phyloP scores from a whole-genome alignment of 2,329 filamentous ascomycete genomes.

The Scytalidium sp. region DNA sequence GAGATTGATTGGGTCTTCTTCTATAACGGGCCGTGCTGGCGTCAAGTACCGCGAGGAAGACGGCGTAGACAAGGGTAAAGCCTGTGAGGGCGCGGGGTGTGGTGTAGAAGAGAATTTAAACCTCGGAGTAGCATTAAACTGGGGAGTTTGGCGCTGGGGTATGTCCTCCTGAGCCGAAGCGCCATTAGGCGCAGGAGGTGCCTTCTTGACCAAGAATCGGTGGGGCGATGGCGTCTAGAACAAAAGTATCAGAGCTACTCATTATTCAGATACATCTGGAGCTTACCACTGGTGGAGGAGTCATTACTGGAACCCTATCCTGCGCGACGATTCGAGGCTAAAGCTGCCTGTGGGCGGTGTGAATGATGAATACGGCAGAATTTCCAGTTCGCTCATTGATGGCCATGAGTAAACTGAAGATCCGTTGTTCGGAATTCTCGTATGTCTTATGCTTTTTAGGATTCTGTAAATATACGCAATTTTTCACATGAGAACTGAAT shows the following conservation, averaged over 20 bases:
- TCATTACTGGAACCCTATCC: constrained; percentile 16
- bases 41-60: constrained; percentile 22
- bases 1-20: constrained; percentile 17
- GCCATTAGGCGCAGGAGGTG: constrained; percentile 14
- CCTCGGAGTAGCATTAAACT: constrained; percentile 30
- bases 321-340: neutral
- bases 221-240: constrained; percentile 33
- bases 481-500: too few relatives aligned
- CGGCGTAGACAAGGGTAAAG: constrained; percentile 19
- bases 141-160: constrained; percentile 14
- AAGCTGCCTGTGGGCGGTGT: neutral
- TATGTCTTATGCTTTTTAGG: too few relatives aligned
- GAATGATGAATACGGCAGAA: neutral
- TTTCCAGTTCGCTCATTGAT: too few relatives aligned
- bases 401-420: too few relatives aligned
- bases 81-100: constrained; percentile 18
- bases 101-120: constrained; percentile 28
- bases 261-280: neutral
- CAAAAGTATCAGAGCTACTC: constrained; percentile 9
- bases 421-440: too few relatives aligned
- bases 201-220: constrained; percentile 31
- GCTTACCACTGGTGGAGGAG: constrained; percentile 29
- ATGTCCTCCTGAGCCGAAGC: constrained; percentile 19
- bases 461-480: too few relatives aligned
- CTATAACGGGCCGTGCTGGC: constrained; percentile 15